These are phyloP conservation scores for Plasmodium gallinaceum DNA, from an alignment of 169 alveolate species.

Conservation along the genomic window DNA sequence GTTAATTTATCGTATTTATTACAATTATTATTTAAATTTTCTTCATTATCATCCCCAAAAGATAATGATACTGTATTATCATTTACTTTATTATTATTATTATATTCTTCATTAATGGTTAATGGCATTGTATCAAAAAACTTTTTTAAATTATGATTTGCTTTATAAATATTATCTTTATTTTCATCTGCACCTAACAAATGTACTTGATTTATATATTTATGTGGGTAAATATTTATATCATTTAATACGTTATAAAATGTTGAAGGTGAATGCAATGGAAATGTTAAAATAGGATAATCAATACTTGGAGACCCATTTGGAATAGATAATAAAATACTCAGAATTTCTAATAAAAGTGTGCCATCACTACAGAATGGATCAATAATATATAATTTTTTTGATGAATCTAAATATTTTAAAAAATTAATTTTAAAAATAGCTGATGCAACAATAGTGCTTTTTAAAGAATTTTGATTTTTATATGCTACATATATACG, in stretches of 20 bases:
- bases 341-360: slow-evolving; percentile 11
- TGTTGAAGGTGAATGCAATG: slow-evolving; percentile 62
- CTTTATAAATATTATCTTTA: slow-evolving; percentile 20
- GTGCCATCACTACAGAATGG: slow-evolving; percentile 77
- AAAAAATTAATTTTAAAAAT: slow-evolving; percentile 29
- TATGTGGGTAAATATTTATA: slow-evolving; percentile 4
- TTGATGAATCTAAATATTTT: slow-evolving; percentile 32
- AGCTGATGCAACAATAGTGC: slow-evolving; percentile 63
- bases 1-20: neutral
- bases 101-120: slow-evolving; percentile 18
- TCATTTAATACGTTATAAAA: slow-evolving; percentile 64
- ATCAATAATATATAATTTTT: slow-evolving; percentile 34
- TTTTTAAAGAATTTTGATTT: slow-evolving; percentile 54
- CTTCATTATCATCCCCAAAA: neutral
- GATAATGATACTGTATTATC: neutral
- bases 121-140: slow-evolving; percentile 35
- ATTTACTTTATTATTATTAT: neutral
- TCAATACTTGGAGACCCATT: slow-evolving; percentile 71
- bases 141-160: slow-evolving; percentile 32
- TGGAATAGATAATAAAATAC: slow-evolving; percentile 40
- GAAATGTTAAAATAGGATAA: slow-evolving; percentile 56
- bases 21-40: neutral
- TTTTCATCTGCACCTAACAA: slow-evolving; percentile 56
- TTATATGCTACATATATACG: slow-evolving; percentile 37
- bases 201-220: slow-evolving; percentile 25